A percentile compares a stretch with the other conserved stretches of the same genome.
These are phyloP conservation scores for Hymenoscyphus albidus DNA, from an alignment of 2,329 filamentous ascomycete genomes.

Conservation along the genomic window DNA sequence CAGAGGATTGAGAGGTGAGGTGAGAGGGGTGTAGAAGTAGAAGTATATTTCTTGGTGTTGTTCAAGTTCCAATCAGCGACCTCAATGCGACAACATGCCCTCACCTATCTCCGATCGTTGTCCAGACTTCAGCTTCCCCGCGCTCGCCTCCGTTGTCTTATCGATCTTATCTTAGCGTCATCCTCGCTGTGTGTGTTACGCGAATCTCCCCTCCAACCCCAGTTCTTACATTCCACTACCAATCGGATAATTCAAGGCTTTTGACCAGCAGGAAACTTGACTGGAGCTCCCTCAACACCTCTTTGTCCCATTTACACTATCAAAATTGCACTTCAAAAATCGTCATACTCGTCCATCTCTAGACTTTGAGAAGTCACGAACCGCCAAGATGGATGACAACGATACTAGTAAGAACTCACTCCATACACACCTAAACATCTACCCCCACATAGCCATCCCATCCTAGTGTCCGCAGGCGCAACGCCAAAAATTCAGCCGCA, in stretches of 20 bases:
- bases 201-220: neutral
- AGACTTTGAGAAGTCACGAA: neutral
- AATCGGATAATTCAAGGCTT: neutral
- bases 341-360: neutral
- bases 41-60: neutral
- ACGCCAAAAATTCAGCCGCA: slow-evolving; percentile 15
- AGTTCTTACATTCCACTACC: neutral
- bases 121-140: neutral
- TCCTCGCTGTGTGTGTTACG: neutral
- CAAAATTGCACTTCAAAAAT: neutral
- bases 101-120: neutral
- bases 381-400: slow-evolving; percentile 10
- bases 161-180: slow-evolving; percentile 8
- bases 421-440: neutral
- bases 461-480: slow-evolving; percentile 8
- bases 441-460: neutral
- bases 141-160: neutral
- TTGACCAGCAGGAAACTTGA: neutral
- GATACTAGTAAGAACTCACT: slow-evolving; percentile 10
- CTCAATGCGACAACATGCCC: slow-evolving; percentile 1
- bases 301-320: neutral
- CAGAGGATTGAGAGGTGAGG: neutral
- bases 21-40: neutral
- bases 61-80: slow-evolving; percentile 2
- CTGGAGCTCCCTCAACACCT: neutral